A percentile compares a stretch with the other conserved stretches of the same genome.
phyloP scores from a whole-genome alignment of 495 filamentous ascomycete species.

The Penicillium psychrofluorescens region DNA sequence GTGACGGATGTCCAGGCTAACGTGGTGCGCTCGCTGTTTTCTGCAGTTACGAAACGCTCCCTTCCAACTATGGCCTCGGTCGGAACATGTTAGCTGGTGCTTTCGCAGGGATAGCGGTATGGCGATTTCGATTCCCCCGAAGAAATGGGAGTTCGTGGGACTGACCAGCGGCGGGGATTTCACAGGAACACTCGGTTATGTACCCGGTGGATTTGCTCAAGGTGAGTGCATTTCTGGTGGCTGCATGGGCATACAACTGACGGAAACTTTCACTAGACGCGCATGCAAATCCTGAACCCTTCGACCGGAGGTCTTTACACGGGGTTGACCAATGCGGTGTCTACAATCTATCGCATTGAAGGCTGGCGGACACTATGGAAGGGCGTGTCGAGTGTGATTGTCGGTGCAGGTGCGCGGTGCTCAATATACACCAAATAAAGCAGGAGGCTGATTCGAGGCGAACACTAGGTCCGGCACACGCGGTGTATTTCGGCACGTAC shows the following conservation, averaged over 20 bases:
- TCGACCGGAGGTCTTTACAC: slow-evolving; percentile 79
- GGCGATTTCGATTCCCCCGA: slow-evolving; percentile 3
- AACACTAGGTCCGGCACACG: slow-evolving; percentile 81
- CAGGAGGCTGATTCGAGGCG: slow-evolving; percentile 17
- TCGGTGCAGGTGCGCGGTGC: slow-evolving; percentile 70
- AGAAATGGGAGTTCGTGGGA: not conserved
- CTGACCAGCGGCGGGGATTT: slow-evolving; percentile 11
- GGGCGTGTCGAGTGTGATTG: slow-evolving; percentile 90
- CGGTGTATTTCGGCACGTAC: slow-evolving; percentile 97
- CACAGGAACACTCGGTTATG: slow-evolving; percentile 85
- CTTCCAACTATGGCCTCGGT: slow-evolving; percentile 59
- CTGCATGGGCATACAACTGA: not conserved
- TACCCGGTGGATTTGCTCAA: slow-evolving; percentile 98
- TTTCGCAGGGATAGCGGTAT: slow-evolving; percentile 94
- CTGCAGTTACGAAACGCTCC: slow-evolving; percentile 61
- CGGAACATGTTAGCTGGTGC: slow-evolving; percentile 89
- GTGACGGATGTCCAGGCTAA: slow-evolving; percentile 10
- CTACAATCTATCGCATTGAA: slow-evolving; percentile 83
- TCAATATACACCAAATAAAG: not conserved
- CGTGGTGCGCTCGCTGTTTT: slow-evolving; percentile 1
- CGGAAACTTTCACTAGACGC: slow-evolving; percentile 53
- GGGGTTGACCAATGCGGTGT: slow-evolving; percentile 85
- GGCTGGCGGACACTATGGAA: slow-evolving; percentile 90
- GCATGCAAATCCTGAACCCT: slow-evolving; percentile 94
- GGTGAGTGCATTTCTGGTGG: slow-evolving; percentile 45